A percentile compares a stretch with the other conserved stretches of the same genome.
Conservation (phyloP, 768 basidiomycete species). For the Collybia sordida region DNA sequence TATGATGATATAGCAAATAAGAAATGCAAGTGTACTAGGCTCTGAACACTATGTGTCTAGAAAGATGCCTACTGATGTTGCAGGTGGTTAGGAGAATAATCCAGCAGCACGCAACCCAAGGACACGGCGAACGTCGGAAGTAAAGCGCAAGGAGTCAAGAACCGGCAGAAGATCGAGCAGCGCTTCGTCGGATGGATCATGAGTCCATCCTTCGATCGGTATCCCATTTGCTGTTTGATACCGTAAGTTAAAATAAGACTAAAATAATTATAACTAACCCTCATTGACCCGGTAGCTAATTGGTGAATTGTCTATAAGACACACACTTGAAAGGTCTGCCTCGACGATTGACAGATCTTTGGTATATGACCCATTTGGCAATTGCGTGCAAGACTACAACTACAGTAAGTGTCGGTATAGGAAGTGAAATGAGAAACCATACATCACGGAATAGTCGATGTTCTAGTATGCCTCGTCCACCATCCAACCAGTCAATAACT, state of each 20-base stretch:
- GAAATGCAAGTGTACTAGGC: conserved; percentile 18
- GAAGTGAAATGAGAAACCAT: conserved; percentile 16
- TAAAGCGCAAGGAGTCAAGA: conserved; percentile 94
- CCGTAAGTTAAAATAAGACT: conserved; percentile 2
- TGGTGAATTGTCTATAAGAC: conserved; percentile 95
- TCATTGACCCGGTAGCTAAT: conserved; percentile 90
- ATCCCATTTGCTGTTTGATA: conserved; percentile 83
- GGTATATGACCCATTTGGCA: conserved; percentile 91
- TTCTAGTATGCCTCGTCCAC: conserved; percentile 85
- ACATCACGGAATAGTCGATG: conserved; percentile 93
- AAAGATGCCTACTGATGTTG: conserved; percentile 4
- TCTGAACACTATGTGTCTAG: conserved; percentile 25
- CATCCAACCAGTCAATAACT: conserved; percentile 99
- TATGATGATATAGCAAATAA: conserved; percentile 20
- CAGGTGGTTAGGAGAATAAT: conserved; percentile 25
- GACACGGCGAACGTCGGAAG: conserved; percentile 90
- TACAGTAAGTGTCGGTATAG: conserved; percentile 3
- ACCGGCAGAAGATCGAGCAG: conserved; percentile 93
- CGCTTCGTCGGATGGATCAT: conserved; percentile 95
- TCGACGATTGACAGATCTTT: conserved; percentile 92
- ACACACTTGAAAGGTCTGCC: conserved; percentile 87
- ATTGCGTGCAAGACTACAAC: conserved; percentile 82
- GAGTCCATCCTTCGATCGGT: conserved; percentile 99
- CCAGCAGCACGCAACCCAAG: conserved; percentile 66
- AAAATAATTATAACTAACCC: conserved; percentile 49